Base-by-base conservation (phyloP, 2,329 filamentous ascomycete genomes). In the Elsinoe fawcettii region DNA sequence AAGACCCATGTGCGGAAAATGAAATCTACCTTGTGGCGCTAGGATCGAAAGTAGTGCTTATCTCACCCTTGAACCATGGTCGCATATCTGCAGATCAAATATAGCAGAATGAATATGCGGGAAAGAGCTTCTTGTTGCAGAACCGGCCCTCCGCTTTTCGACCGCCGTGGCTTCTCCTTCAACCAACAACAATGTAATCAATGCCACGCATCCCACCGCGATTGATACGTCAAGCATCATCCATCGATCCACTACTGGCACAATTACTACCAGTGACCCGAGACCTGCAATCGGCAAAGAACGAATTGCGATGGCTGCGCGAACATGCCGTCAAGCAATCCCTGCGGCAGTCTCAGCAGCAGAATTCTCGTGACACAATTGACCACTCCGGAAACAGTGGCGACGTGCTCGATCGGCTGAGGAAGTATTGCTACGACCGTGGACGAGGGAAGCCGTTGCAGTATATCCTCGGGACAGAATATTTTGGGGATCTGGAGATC, bases 391-490 rank as follows among this genome's bases (percentile, higher is more conserved):
- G n/a, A n/a, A n/a, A n/a, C n/a, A n/a, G n/a, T n/a, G n/a, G n/a
- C n/a, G 61, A 68, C 67, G 25, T 46, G 46, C 41, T 39, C 37
- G 5, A 54, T 2, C 30, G 16, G 11, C 43, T 60, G 18, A 64
- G 61, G 49, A 61, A 57, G 2, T 70, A 75, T 65, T 78, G 73
- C 55, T 54, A 55, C 18, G 63, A 68, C 46, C 73, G 82, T 59
- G 73, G 77, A 2, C 69, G 63, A n/a, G 90, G 90, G 1, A 80
- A 84, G 58, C 93, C 93, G 1, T 73, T 99, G 32, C 93, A 97
- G 70, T 97, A 97, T 68, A 79, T 97, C 20, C 75, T 99, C 1
- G 90, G 90, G 2, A 84, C 85, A 4, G 90, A 96, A 69, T 93
- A 87, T 1, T 97, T 99, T 72, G 92, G 91, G 0, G 74, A 82